Evolutionary conservation across 331 rosid species (phyloP), one percentile per base, ranked within the genome.

Genomic region (Quercus tomentella): DNA sequence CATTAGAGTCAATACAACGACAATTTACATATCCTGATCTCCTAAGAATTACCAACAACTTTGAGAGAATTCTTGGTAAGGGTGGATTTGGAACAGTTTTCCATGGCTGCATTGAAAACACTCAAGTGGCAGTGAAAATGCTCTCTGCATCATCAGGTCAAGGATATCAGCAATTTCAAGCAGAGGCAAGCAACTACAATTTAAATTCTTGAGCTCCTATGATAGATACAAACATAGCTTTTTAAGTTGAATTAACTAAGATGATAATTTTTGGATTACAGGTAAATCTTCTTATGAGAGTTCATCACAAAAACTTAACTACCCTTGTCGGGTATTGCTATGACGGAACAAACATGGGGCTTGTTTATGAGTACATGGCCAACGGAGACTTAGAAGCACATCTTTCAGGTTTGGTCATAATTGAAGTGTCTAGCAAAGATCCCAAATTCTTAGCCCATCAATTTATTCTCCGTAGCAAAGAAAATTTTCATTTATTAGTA

Each of bases 61-160:
- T 91, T 56, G 63, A 81, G 72, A 89, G 73, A 79, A 61, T 82
- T 78, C 62, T 91, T 10, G 93, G 96, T 5, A 82, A 75, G 73
- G 96, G 96, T 79, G 93, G 90, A 12, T 86, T 75, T 68, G 96
- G 96, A 84, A 70, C 68, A 17, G 91, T 88, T 61, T 89, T 82
- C 73, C 79, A 68, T 63, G 96, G 96, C n/a, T 37, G 23, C 55
- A 61, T 82, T 79, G 87, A 79, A 67, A 62, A 60, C 17, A 73
- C 86, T 74, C 85, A 86, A 85, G 94, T 88, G 62, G 94, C 94
- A 62, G 89, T 89, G 71, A 91, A 91, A 77, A 81, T 80, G 82
- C 86, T 89, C 51, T 86, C 89, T 41, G 62, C 58, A 7, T 76
- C 82, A 68, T 76, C 91, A 71, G 60, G 72, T 35, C 88, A 85